Evolutionary conservation across 345 rosid genomes (phyloP), one percentile per base, ranked within the genome.

Genomic region (Syzygium grande): DNA sequence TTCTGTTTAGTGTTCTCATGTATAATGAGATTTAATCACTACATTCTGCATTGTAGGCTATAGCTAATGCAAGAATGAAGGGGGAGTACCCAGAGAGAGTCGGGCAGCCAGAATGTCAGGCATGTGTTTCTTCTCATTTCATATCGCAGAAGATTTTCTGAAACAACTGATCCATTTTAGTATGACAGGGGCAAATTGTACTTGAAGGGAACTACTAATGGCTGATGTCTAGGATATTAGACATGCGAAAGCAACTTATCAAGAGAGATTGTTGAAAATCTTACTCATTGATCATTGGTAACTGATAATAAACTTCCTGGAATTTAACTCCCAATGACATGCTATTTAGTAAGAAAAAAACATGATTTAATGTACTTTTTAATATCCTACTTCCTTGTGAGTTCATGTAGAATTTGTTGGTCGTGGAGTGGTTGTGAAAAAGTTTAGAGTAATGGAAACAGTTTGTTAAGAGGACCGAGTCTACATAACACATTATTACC

Each of bases 21-120:
- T 73, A 9, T 38, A 65, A 88, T 79, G 83, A 61, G 85, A 86
- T 88, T 91, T 51, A 90, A 86, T 85, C 85, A 89, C 85, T 56
- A 78, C 87, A 43, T 63, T 79, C 91, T 78, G 27, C 86, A 51
- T 90, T 91, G 63, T 91, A 98, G 99, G 99, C 98, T 86, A 95
- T 98, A 89, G 99, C 98, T 43, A 93, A 95, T 85, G 98, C 97
- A 88, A 93, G 98, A 91, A 94, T 97, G 95, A 95, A 93, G 88
- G 99, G 99, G 88, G 99, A 98, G 87, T 97, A 92, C 89, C 99
- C 99, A 84, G 99, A 98, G 91, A 95, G 99, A 90, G 87, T 92
- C 43, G 99, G 99, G 87, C 99, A 97, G 86, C 98, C 97, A 34
- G 98, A 98, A 93, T 98, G 99, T 91, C 99, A 98, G 99, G 99